These are phyloP conservation scores for Eragrostis nindensis DNA, from an alignment of 176 grass and related monocot species.

Conservation along the genomic window DNA sequence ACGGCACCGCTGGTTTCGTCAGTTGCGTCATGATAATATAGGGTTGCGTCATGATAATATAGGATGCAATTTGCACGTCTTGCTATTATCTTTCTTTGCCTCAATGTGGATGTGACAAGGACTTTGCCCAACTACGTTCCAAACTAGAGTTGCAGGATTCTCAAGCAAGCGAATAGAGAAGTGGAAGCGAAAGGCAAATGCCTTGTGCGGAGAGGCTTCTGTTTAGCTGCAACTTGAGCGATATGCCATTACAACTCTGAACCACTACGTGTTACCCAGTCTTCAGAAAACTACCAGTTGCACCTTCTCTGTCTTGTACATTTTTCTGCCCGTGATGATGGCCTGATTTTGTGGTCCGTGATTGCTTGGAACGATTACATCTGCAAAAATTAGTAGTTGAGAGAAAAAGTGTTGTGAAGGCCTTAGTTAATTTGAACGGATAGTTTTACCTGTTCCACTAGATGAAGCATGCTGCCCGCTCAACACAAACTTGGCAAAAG, in stretches of 20 bases:
- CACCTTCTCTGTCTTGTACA: neutral
- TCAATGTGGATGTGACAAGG: slow-evolving; percentile 1
- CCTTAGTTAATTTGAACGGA: neutral
- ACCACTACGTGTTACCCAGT: neutral
- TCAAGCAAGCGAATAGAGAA: slow-evolving; percentile 23
- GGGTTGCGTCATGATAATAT: too few species aligned
- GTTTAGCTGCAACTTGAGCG: slow-evolving; percentile 31
- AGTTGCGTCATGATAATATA: neutral
- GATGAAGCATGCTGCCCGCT: too few species aligned
- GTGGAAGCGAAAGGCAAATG: slow-evolving; percentile 10
- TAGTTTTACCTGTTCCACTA: slow-evolving; percentile 13
- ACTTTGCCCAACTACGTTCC: slow-evolving; percentile 4
- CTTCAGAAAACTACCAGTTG: slow-evolving; percentile 27
- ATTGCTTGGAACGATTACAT: neutral
- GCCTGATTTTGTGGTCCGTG: slow-evolving; percentile 16
- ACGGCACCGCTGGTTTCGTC: slow-evolving; percentile 23
- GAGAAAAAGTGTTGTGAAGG: neutral
- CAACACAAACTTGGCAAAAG: neutral
- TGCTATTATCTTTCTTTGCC: slow-evolving; percentile 8
- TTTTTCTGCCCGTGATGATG: slow-evolving; percentile 10
- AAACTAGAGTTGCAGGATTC: slow-evolving; percentile 33
- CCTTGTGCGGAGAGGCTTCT: slow-evolving; percentile 6
- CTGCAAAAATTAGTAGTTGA: neutral
- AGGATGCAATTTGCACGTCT: slow-evolving; percentile 40
- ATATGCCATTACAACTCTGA: neutral